These are phyloP conservation scores for Pseudogymnoascus sp. DNA, from an alignment of 2,329 filamentous ascomycete genomes.

Conservation along the genomic window DNA sequence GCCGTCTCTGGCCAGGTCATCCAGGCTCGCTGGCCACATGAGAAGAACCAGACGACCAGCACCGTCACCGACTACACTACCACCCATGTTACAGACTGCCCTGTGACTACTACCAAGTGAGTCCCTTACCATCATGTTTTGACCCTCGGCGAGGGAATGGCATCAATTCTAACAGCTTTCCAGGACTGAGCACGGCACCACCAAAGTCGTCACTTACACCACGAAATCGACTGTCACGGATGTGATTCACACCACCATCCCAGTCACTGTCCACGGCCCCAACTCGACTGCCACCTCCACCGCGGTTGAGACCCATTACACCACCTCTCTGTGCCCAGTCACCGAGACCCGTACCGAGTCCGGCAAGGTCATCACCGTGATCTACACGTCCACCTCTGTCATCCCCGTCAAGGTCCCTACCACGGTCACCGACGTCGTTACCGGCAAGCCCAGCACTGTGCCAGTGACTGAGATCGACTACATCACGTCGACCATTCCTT, in stretches of 20 bases:
- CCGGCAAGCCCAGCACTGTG: background rate
- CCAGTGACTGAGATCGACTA: conserved; percentile 11
- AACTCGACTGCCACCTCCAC: conserved; percentile 23
- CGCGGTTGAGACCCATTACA: conserved; percentile 11
- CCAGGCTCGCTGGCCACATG: conserved; percentile 10
- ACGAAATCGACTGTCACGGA: conserved; percentile 11
- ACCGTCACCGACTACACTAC: conserved; percentile 18
- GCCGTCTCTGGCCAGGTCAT: conserved; percentile 16
- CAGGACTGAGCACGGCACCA: conserved; percentile 17
- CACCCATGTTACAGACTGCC: conserved; percentile 16
- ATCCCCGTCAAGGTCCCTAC: conserved; percentile 13
- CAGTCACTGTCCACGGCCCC: conserved; percentile 21
- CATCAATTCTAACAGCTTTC: background rate
- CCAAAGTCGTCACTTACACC: conserved; percentile 19
- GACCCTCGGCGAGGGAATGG: conserved; percentile 6
- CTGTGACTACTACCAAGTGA: conserved; percentile 19
- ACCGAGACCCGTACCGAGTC: conserved; percentile 37
- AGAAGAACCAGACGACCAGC: conserved; percentile 6
- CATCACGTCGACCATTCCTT: conserved; percentile 12
- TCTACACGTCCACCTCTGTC: conserved; percentile 17
- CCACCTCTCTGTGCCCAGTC: conserved; percentile 37
- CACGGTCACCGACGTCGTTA: conserved; percentile 8
- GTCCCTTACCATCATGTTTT: conserved; percentile 3
- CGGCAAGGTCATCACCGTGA: conserved; percentile 31
- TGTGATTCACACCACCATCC: conserved; percentile 11